A percentile compares a stretch with the other conserved stretches of the same genome.
phyloP scores from a whole-genome alignment of 2,329 filamentous ascomycete genomes.

The Scedosporium apiospermum region DNA sequence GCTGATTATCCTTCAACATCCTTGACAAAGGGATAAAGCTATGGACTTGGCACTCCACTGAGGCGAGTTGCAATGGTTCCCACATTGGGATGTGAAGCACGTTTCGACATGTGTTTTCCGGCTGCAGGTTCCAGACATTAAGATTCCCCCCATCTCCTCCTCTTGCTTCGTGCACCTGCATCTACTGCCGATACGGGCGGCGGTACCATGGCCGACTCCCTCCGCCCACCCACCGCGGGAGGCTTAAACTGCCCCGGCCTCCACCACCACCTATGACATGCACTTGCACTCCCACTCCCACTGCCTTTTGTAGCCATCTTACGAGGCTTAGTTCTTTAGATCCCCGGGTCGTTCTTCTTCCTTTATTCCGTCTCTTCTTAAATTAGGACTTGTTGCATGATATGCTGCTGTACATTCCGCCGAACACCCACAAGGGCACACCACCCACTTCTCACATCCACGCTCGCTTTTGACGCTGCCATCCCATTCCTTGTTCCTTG shows the following conservation, averaged over 20 bases:
- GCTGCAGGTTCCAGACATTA: neutral
- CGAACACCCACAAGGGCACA: neutral
- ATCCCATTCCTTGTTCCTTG: neutral
- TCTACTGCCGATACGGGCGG: neutral
- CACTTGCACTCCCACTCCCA: neutral
- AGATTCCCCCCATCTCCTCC: too few species aligned
- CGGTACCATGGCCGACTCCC: neutral
- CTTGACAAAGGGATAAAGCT: neutral
- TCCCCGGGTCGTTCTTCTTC: neutral
- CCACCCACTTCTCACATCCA: neutral
- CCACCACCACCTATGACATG: neutral
- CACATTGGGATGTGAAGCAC: neutral
- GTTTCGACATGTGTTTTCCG: neutral
- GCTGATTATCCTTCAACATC: neutral
- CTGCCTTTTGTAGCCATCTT: neutral
- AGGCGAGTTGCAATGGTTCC: neutral
- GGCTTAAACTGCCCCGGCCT: neutral
- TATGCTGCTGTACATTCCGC: too few species aligned
- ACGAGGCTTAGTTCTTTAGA: neutral
- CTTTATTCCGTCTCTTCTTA: neutral
- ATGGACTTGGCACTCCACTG: neutral
- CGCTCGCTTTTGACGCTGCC: neutral
- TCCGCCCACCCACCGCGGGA: neutral
- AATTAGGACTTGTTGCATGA: neutral
- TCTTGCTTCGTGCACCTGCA: too few species aligned